Conservation (phyloP, 2,329 filamentous ascomycete genomes). For the Fusarium sp. region DNA sequence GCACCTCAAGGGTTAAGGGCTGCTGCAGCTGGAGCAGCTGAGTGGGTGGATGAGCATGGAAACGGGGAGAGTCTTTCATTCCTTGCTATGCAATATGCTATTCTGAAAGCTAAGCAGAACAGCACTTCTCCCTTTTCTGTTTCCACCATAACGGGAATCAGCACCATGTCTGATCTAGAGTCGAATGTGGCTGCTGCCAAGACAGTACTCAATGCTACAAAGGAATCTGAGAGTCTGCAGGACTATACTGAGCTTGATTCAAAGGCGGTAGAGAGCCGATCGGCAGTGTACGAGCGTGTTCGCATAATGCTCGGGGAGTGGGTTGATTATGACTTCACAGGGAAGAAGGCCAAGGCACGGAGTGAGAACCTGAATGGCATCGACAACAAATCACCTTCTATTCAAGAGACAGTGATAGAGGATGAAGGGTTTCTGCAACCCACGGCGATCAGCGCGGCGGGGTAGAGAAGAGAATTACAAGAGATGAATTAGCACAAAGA, state of each 20-base stretch:
- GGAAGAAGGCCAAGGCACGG: not conserved
- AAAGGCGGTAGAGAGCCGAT: not conserved
- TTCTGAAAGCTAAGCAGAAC: not conserved
- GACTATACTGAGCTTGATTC: not conserved
- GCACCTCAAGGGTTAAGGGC: not conserved
- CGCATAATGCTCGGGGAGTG: not conserved
- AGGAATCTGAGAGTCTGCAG: accelerated
- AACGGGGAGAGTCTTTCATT: not conserved
- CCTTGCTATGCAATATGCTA: not conserved
- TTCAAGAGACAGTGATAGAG: no score
- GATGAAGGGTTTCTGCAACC: no score
- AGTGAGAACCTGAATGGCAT: accelerated
- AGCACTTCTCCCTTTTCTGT: not conserved
- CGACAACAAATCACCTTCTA: no score
- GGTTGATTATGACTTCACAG: constrained; percentile 8
- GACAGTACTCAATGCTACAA: not conserved
- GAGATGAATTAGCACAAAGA: no score
- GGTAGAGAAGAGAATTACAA: no score
- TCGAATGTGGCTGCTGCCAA: not conserved
- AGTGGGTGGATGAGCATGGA: constrained; percentile 3
- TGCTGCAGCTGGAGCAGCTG: not conserved
- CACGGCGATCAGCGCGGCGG: no score
- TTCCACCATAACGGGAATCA: not conserved
- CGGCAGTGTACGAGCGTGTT: not conserved
- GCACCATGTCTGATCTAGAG: constrained; percentile 1